Evolutionary conservation across 495 filamentous ascomycete genomes (phyloP), one percentile per base, ranked within the genome.

Genomic region (Corynascus novoguineensis): DNA sequence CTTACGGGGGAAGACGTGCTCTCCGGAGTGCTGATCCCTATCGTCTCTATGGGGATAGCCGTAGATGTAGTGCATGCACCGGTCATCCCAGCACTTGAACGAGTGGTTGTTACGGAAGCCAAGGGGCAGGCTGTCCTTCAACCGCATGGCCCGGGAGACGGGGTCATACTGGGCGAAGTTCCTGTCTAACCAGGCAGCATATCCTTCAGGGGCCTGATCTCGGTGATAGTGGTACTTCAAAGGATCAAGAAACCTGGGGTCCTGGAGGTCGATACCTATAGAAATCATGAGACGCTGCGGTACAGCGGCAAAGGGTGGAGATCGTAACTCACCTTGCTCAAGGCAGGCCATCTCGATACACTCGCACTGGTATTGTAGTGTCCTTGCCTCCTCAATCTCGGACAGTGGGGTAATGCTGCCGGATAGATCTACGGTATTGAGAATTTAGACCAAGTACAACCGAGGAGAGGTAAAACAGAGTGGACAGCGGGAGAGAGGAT

Each of bases 31-130:
- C 44, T 73, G 70, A 57, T 77, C 75, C 45, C 75, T 72, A 41
- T 78, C 75, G 46, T 75, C 71, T 17, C 64, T 67, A 41, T 71
- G 70, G 28, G 68, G 64, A 50, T 76, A 79, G 34, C 76, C 76
- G 55, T 78, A 79, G 25, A 79, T 75, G 65, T 77, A 78, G 60
- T 78, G 73, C 62, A 76, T 64, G 61, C 76, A 79, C 38, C 70
- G 69, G 47, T 78, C 76, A 57, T 79, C 68, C 70, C 70, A 73
- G 62, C 76, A 79, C 60, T 78, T 78, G 65, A 75, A 73, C 24
- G 75, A 77, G 54, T 69, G 70, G 24, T 73, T 70, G 46, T 51
- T 64, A 34, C 68, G 70, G 27, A 68, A 71, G 42, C 65, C 67
- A 19, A 73, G 58, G 38, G 71, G 71, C 52, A 75, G 60, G 47